A percentile compares a stretch with the other conserved stretches of the same genome.
Conservation (phyloP, 225 moss, liverwort and hornwort species). For the Straminergon stramineum region DNA sequence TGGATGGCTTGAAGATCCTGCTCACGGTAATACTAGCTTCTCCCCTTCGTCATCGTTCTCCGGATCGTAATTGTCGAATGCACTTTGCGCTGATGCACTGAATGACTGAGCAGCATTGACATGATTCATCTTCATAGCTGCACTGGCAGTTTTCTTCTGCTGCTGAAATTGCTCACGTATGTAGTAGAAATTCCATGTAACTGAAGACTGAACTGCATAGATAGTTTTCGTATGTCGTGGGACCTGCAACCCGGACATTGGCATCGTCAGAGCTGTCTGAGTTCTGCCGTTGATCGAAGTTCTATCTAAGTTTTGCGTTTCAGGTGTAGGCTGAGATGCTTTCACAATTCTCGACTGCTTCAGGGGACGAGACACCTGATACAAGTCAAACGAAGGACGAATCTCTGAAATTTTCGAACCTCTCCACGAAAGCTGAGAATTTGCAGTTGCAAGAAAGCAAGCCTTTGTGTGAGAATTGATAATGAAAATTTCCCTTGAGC, state of each 20-base stretch:
- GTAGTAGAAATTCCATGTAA: neutral
- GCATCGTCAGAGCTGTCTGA: neutral
- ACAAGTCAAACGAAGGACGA: neutral
- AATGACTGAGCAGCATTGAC: too few relatives aligned
- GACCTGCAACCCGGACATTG: neutral
- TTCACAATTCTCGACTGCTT: neutral
- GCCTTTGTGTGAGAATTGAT: neutral
- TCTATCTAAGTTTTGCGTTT: too few relatives aligned
- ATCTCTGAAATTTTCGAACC: neutral
- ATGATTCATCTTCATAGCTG: neutral
- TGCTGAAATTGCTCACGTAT: neutral
- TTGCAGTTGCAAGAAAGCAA: neutral
- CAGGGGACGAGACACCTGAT: too few relatives aligned
- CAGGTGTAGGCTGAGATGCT: neutral
- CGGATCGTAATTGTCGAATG: neutral
- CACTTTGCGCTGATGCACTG: neutral
- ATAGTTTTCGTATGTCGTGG: neutral
- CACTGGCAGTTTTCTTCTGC: neutral
- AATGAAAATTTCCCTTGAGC: neutral
- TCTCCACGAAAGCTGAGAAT: neutral
- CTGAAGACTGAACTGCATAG: neutral
- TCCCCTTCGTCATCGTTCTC: neutral
- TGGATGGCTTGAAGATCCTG: neutral
- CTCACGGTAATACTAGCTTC: neutral
- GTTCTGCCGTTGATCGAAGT: neutral